phyloP scores from a whole-genome alignment of 2,329 filamentous ascomycete species.

The Ascochyta viciae-villosae region DNA sequence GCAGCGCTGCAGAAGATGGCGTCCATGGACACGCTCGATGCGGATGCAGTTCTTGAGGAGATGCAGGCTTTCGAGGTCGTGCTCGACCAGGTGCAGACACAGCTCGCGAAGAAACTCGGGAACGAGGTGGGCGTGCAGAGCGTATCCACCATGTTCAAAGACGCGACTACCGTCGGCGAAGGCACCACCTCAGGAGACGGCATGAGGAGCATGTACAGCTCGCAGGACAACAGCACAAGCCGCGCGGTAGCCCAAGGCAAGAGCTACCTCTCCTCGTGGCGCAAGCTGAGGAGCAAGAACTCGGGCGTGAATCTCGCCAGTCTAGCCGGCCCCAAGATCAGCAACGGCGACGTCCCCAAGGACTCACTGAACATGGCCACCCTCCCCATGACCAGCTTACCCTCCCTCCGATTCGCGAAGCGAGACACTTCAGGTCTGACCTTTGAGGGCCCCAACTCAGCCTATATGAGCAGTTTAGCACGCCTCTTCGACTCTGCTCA shows the following conservation, averaged over 20 bases:
- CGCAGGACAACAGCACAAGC: conserved; percentile 43
- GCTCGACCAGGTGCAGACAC: conserved; percentile 82
- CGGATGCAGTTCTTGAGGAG: conserved; percentile 89
- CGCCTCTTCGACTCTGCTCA: conserved; percentile 92
- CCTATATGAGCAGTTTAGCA: conserved; percentile 91
- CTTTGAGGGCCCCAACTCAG: conserved; percentile 83
- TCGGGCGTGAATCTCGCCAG: conserved; percentile 63
- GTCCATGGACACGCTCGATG: conserved; percentile 85
- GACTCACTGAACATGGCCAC: conserved; percentile 64
- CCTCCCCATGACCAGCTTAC: conserved; percentile 72
- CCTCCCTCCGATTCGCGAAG: conserved; percentile 75
- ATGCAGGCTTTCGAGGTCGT: conserved; percentile 89
- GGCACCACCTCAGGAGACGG: conserved; percentile 36
- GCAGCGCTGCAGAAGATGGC: conserved; percentile 84
- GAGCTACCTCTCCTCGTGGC: conserved; percentile 83
- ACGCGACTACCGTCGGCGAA: conserved; percentile 57
- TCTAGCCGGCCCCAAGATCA: conserved; percentile 55
- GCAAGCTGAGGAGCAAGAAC: conserved; percentile 87
- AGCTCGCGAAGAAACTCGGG: conserved; percentile 84
- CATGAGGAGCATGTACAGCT: conserved; percentile 28
- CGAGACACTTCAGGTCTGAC: conserved; percentile 72
- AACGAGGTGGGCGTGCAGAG: conserved; percentile 87
- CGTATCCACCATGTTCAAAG: conserved; percentile 76
- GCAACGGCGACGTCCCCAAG: conserved; percentile 54
- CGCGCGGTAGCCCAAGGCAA: conserved; percentile 61